Conservation (phyloP, 805 yeast species). For the Wickerhamiella brachini region DNA sequence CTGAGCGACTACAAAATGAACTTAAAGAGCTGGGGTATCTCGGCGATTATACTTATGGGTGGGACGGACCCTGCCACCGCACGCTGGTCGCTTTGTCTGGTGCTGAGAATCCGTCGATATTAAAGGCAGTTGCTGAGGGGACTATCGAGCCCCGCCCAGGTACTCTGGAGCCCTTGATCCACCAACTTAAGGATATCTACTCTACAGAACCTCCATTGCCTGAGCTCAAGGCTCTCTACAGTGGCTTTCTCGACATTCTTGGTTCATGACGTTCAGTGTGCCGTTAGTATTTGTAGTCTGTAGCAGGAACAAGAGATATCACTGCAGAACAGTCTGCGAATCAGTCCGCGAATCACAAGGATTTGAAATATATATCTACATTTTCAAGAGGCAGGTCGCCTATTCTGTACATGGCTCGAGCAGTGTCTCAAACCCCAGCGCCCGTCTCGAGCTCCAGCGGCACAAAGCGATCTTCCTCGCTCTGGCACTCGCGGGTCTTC, state of each 20-base stretch:
- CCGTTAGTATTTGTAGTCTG: too few species aligned
- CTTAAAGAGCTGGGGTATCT: conserved; percentile 42
- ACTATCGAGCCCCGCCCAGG: conserved; percentile 3
- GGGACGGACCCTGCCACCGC: conserved; percentile 48
- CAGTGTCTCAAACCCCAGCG: too few species aligned
- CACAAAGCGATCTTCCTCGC: not conserved
- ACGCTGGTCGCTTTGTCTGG: conserved; percentile 60
- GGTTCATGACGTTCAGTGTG: too few species aligned
- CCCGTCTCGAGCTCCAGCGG: not conserved
- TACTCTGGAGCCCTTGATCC: not conserved
- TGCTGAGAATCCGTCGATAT: conserved; percentile 1
- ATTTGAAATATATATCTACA: too few species aligned
- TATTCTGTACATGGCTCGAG: too few species aligned
- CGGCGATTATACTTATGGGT: conserved; percentile 59
- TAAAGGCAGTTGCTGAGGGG: conserved; percentile 9
- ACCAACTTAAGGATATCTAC: conserved; percentile 2
- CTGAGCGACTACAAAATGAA: conserved; percentile 26
- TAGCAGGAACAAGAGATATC: too few species aligned
- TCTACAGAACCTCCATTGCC: not conserved
- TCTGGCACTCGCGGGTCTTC: conserved; percentile 8
- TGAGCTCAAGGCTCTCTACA: not conserved
- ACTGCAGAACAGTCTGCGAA: too few species aligned
- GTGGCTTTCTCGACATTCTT: not conserved
- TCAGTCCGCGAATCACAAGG: too few species aligned
- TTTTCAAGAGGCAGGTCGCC: too few species aligned